Evolutionary conservation across 306 rosid species (phyloP).

Genomic region (Quercus parvula): DNA sequence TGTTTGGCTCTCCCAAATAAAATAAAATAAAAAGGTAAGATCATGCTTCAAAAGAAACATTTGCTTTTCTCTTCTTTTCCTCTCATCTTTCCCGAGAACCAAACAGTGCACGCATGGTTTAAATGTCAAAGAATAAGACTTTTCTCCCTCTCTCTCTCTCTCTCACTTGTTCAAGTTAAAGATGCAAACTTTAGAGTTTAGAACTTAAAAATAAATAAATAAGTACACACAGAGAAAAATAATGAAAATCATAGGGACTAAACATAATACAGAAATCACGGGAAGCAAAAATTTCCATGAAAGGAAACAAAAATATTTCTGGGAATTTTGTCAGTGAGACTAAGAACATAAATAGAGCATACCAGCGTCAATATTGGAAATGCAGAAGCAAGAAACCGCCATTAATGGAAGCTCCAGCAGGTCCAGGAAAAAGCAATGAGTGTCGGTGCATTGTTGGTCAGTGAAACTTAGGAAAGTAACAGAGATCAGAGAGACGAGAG

Average conservation of each 20-base stretch:
- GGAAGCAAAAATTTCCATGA: not conserved
- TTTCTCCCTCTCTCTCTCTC: not conserved
- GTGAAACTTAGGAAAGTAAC: constrained; percentile 13
- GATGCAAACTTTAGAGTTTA: not conserved
- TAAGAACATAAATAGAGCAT: constrained; percentile 1
- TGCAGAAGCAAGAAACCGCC: constrained; percentile 20
- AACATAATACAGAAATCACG: not conserved
- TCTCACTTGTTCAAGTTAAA: not conserved
- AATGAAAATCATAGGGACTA: not conserved
- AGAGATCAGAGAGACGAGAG: constrained; percentile 7
- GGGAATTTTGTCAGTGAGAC: not conserved
- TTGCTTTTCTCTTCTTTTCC: not conserved
- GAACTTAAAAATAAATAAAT: not conserved
- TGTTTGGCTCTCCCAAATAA: constrained; percentile 18
- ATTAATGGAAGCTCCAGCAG: constrained; percentile 7
- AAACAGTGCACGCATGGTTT: constrained; percentile 4
- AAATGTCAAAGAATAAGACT: not conserved
- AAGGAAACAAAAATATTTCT: not conserved
- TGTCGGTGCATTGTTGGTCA: constrained; percentile 57
- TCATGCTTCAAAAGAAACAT: not conserved
- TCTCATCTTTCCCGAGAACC: constrained; percentile 5
- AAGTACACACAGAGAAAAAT: not conserved
- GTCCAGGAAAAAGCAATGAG: constrained; percentile 30
- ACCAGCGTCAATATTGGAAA: constrained; percentile 29
- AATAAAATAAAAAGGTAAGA: constrained; percentile 3